phyloP scores from a whole-genome alignment of 768 basidiomycete species.

The Pleurotus platypus region DNA sequence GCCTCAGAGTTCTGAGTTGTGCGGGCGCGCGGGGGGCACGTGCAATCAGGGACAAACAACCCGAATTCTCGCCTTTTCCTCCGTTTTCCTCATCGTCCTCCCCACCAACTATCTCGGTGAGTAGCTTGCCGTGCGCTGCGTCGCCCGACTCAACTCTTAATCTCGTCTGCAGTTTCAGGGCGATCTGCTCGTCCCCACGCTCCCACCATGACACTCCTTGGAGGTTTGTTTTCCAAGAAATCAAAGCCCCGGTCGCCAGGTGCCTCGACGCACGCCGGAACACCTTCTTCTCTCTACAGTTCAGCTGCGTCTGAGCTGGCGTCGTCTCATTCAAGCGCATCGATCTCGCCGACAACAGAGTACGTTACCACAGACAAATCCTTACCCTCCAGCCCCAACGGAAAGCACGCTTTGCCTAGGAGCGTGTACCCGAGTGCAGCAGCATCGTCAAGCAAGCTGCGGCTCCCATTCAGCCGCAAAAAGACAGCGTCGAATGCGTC shows the following conservation, averaged over 20 bases:
- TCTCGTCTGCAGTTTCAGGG: background rate
- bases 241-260: constrained; percentile 1
- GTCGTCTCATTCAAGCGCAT: constrained; percentile 5
- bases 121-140: background rate
- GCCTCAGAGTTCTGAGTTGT: too few species aligned
- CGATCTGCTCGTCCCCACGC: background rate
- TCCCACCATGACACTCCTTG: background rate
- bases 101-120: background rate
- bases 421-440: constrained; percentile 11
- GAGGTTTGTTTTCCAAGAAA: constrained; percentile 7
- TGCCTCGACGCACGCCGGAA: background rate
- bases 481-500: constrained; percentile 14
- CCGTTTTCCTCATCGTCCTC: background rate
- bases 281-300: background rate
- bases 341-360: constrained; percentile 20
- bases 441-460: constrained; percentile 26
- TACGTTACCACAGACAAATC: constrained; percentile 23
- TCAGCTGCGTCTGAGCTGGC: constrained; percentile 7
- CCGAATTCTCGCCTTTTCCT: background rate
- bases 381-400: constrained; percentile 15
- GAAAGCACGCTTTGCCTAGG: constrained; percentile 1
- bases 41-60: background rate
- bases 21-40: background rate
- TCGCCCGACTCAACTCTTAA: background rate
- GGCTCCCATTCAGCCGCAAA: constrained; percentile 37